Conservation (phyloP, 768 basidiomycete species). For the Tricholoma hemisulphureum region DNA sequence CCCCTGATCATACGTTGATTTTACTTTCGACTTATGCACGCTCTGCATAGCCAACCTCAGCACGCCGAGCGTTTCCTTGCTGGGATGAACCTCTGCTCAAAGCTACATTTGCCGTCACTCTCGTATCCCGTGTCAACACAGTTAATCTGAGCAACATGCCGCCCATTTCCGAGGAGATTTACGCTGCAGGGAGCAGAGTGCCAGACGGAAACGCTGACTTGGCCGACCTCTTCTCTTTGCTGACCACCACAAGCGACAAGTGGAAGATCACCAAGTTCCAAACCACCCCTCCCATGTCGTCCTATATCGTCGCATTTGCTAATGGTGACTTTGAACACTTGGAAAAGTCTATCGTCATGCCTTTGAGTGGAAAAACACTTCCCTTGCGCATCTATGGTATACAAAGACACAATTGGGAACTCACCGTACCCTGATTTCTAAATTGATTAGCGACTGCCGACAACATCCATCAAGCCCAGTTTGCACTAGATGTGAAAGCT, state of each 20-base stretch:
- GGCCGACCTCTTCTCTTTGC: conserved; percentile 40
- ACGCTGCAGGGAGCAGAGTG: conserved; percentile 32
- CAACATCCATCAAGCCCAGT: conserved; percentile 78
- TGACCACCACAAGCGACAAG: conserved; percentile 35
- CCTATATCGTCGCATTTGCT: conserved; percentile 86
- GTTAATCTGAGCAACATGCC: conserved; percentile 89
- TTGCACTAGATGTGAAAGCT: conserved; percentile 84
- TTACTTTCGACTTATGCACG: neutral
- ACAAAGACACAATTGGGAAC: neutral
- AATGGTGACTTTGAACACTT: conserved; percentile 76
- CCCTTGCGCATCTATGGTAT: conserved; percentile 83
- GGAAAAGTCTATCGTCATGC: conserved; percentile 74
- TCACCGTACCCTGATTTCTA: neutral
- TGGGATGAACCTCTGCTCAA: conserved; percentile 97
- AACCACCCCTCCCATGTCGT: conserved; percentile 82
- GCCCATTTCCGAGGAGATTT: conserved; percentile 55
- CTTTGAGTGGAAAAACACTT: conserved; percentile 73
- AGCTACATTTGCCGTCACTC: conserved; percentile 74
- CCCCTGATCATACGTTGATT: neutral
- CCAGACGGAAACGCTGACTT: conserved; percentile 32
- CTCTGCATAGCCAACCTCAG: conserved; percentile 69
- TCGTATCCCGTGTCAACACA: conserved; percentile 76
- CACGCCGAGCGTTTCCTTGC: conserved; percentile 79
- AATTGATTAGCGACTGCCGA: conserved; percentile 65
- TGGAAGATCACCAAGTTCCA: conserved; percentile 87